Evolutionary conservation across 139 green algal species (phyloP).

Genomic region (Gonium pectorale): DNA sequence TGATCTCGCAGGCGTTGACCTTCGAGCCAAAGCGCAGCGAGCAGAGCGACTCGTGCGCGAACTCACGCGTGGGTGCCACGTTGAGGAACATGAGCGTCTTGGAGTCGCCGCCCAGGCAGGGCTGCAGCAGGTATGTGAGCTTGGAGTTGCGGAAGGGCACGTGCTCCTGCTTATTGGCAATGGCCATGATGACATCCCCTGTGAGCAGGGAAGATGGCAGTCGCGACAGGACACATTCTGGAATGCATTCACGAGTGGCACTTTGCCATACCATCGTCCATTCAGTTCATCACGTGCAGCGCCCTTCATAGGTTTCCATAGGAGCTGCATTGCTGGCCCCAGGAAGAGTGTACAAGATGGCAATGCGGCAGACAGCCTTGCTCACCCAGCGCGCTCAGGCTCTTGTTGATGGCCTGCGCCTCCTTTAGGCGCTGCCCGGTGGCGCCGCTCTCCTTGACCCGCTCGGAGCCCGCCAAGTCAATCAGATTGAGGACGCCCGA

Average conservation of each 20-base stretch:
- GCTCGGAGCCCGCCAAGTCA: conserved; percentile 89
- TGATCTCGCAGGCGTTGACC: conserved; percentile 88
- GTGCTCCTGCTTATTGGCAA: conserved; percentile 90
- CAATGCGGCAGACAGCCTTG: too few relatives aligned
- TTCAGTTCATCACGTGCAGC: too few relatives aligned
- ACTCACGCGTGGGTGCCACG: conserved; percentile 75
- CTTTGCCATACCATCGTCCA: too few relatives aligned
- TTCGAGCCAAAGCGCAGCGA: conserved; percentile 92
- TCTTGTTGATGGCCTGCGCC: conserved; percentile 96
- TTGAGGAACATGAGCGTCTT: conserved; percentile 98
- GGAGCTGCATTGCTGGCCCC: too few relatives aligned
- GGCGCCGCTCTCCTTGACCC: conserved; percentile 86
- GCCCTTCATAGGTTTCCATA: too few relatives aligned
- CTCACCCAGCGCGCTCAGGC: conserved; percentile 78
- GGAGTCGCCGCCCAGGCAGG: conserved; percentile 86
- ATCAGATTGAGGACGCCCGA: conserved; percentile 85
- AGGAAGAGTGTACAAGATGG: too few relatives aligned
- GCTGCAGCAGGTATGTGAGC: conserved; percentile 92
- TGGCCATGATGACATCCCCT: conserved; percentile 95
- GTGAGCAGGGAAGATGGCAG: background rate
- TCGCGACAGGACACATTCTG: too few relatives aligned
- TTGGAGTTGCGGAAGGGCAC: conserved; percentile 96
- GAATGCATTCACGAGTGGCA: too few relatives aligned
- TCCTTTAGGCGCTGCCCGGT: conserved; percentile 87
- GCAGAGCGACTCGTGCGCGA: conserved; percentile 85